Evolutionary conservation across 768 basidiomycete species (phyloP).

Genomic region (Podaxis sp.): DNA sequence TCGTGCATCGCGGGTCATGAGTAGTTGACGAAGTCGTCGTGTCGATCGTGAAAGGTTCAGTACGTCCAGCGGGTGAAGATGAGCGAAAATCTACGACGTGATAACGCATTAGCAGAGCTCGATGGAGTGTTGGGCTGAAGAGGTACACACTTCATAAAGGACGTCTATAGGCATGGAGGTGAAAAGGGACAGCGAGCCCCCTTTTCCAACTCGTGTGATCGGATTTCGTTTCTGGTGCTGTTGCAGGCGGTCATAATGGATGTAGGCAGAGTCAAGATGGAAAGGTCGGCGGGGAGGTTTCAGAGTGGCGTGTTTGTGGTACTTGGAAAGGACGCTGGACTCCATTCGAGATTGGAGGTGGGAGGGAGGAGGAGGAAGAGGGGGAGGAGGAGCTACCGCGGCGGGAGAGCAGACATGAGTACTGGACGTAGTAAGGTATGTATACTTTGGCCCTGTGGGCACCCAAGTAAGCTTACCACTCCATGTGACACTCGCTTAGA

Average conservation of each 20-base stretch:
- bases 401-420: neutral
- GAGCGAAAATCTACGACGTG: constrained; percentile 37
- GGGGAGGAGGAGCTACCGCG: neutral
- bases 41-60: constrained; percentile 43
- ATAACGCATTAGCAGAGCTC: neutral
- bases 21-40: constrained; percentile 36
- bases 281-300: neutral
- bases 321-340: neutral
- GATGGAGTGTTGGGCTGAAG: neutral
- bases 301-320: neutral
- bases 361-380: neutral
- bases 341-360: neutral
- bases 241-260: constrained; percentile 7
- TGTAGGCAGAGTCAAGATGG: constrained; percentile 2
- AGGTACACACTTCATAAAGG: constrained; percentile 27
- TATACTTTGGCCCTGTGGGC: constrained; percentile 1
- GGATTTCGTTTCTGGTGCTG: neutral
- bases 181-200: constrained; percentile 20
- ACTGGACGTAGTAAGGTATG: neutral
- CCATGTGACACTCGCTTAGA: constrained; percentile 8
- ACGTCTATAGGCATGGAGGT: constrained; percentile 29
- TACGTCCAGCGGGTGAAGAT: constrained; percentile 43
- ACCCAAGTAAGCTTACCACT: neutral
- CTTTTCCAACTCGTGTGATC: neutral
- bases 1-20: constrained; percentile 30